A percentile compares a stretch with the other conserved stretches of the same genome.
Evolutionary conservation across 495 filamentous ascomycete species (phyloP).

Genomic region (Podospora bellae-mahoneyi): DNA sequence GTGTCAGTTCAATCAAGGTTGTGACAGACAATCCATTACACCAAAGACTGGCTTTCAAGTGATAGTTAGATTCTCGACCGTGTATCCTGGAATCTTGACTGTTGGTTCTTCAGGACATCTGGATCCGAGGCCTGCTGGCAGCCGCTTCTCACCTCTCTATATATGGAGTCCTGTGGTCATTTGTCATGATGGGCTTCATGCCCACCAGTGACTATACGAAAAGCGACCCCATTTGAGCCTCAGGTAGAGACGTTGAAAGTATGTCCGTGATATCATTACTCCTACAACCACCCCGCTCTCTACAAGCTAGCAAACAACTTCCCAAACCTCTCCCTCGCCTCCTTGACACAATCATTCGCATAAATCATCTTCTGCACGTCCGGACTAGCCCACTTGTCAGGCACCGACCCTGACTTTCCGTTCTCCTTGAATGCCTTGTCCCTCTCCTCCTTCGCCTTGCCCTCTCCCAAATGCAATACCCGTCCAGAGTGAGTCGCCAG

Average conservation of each 20-base stretch:
- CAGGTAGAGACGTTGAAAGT: not conserved
- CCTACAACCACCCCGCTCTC: not conserved
- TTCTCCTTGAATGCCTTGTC: conserved; percentile 67
- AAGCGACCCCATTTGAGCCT: no score
- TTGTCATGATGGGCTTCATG: no score
- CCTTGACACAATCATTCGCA: conserved; percentile 63
- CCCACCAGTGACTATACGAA: no score
- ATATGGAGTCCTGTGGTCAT: no score
- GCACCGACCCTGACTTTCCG: conserved; percentile 53
- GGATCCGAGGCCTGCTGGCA: no score
- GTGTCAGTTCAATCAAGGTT: no score
- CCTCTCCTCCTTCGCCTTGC: conserved; percentile 69
- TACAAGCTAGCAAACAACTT: conserved; percentile 48
- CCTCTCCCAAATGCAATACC: conserved; percentile 69
- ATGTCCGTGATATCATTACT: not conserved
- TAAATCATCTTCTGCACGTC: conserved; percentile 77
- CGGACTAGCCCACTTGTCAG: conserved; percentile 76
- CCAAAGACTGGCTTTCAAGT: no score
- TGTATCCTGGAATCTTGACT: no score
- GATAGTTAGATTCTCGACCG: no score
- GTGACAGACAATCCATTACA: no score
- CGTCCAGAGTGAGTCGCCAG: conserved; percentile 65
- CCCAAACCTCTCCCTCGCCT: conserved; percentile 58
- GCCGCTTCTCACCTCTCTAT: no score
- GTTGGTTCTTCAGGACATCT: no score